Base-by-base conservation (phyloP, 83 land plant species). In the Diphasiastrum complanatum region DNA sequence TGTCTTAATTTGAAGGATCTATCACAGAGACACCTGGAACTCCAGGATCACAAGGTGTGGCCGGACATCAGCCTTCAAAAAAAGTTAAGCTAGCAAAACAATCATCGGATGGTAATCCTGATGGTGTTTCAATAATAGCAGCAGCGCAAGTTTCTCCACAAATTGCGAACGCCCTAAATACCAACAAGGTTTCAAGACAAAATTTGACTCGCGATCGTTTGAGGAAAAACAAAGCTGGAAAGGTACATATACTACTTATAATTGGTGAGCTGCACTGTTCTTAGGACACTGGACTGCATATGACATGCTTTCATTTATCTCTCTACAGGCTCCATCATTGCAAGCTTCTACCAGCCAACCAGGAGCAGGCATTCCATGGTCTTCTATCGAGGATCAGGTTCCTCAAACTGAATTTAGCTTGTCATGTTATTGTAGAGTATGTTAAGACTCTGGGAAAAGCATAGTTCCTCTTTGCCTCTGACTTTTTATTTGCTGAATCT, bases 371-470 rank as follows among this genome's bases (percentile, higher is more conserved):
- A 78, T 78, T 72, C 79, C 84, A 4, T 92, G 98, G 98, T 80
- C 98, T 35, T 35, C 69, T 20, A 71, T 77, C 65, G 98, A 92
- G 64, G 98, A 92, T 59, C 98, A 92, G 91, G 98, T 92, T 48
- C 31, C 51, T 5, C 14, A 3, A 41, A 51, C 19, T 52, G 18
- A 23, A 5, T 61, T 25, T 26, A 56, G 40, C 23, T 33, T 38
- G 38, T 16, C 24, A 50, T 27, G 3, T 24, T 19, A 41, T 25
- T 20, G 34, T 1, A 6, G 33, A 28, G 6, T 57, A 0, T 38
- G 12, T 20, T 4, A 54, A 6, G 23, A 0, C 1, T 0, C 20
- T 5, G 22, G 2, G n/a, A 23, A 26, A 0, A 31, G 30, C 43
- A 20, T 12, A 29, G 2, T 1, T 22, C 5, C 5, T 35, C 24